These are phyloP conservation scores for Arthrobotrys pseudoclavata DNA, from an alignment of 2,329 filamentous ascomycete genomes.

Conservation along the genomic window DNA sequence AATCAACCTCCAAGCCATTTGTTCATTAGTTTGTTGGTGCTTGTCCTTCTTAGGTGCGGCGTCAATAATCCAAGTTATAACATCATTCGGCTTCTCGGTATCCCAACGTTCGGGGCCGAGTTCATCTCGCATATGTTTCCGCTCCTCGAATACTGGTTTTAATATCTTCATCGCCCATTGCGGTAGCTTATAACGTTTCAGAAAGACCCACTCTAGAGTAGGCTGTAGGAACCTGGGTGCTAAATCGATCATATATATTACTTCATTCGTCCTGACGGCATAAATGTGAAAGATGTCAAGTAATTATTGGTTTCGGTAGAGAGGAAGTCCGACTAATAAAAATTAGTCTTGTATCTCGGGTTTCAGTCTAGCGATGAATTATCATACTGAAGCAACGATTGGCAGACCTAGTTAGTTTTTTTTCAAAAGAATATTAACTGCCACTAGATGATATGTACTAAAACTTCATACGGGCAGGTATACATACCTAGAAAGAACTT, in stretches of 20 bases:
- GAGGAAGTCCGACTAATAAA: slow-evolving; percentile 53
- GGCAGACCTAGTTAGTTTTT: slow-evolving; percentile 4
- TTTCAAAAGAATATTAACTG: too few relatives aligned
- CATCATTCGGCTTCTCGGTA: slow-evolving; percentile 50
- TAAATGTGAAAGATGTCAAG: slow-evolving; percentile 54
- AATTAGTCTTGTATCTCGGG: background rate
- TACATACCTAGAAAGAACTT: slow-evolving; percentile 49
- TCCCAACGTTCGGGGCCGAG: slow-evolving; percentile 40
- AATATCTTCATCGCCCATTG: slow-evolving; percentile 39
- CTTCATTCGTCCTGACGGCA: slow-evolving; percentile 25
- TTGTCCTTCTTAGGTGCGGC: slow-evolving; percentile 36
- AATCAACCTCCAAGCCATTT: slow-evolving; percentile 52
- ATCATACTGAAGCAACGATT: slow-evolving; percentile 59
- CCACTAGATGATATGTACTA: background rate
- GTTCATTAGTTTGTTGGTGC: slow-evolving; percentile 33
- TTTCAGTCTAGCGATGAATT: background rate
- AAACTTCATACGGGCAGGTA: background rate
- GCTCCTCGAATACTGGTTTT: slow-evolving; percentile 25
- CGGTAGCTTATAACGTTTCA: slow-evolving; percentile 32
- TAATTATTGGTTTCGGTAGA: slow-evolving; percentile 60
- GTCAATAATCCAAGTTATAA: slow-evolving; percentile 60
- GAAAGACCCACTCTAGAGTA: slow-evolving; percentile 36
- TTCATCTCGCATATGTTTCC: slow-evolving; percentile 1
- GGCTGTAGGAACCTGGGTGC: slow-evolving; percentile 37
- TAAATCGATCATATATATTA: slow-evolving; percentile 53